These are phyloP conservation scores for Mortierella sp. DNA, from an alignment of 371 early-diverging fungal genomes.

Conservation along the genomic window DNA sequence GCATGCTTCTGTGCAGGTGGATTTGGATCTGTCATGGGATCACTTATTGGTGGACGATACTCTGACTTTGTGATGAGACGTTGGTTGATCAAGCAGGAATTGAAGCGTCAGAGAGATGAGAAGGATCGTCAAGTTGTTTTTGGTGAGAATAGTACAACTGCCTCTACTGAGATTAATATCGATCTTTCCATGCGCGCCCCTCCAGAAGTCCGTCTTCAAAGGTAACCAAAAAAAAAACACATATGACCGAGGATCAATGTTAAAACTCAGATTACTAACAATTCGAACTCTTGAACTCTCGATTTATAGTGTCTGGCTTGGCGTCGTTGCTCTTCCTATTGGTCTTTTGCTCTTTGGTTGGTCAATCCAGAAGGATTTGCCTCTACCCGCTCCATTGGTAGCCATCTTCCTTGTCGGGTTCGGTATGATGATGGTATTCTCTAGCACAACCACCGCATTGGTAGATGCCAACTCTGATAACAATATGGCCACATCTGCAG, in stretches of 20 bases:
- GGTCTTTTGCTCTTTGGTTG: constrained; percentile 61
- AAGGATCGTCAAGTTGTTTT: constrained; percentile 25
- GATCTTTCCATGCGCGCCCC: constrained; percentile 32
- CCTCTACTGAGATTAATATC: constrained; percentile 20
- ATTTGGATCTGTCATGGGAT: constrained; percentile 62
- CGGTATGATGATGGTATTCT: constrained; percentile 42
- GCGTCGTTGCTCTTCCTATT: constrained; percentile 58
- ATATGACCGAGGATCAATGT: background rate
- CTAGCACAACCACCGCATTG: constrained; percentile 43
- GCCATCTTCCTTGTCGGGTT: constrained; percentile 54
- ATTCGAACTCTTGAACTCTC: background rate
- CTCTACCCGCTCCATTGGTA: constrained; percentile 45
- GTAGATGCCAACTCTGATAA: constrained; percentile 58
- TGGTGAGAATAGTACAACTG: constrained; percentile 13
- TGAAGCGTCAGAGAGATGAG: constrained; percentile 27
- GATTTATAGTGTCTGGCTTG: constrained; percentile 47
- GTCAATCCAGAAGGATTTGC: constrained; percentile 45
- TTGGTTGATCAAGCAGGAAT: constrained; percentile 48
- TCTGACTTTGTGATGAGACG: constrained; percentile 61
- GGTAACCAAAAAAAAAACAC: constrained; percentile 11
- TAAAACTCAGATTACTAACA: background rate
- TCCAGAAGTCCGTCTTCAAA: constrained; percentile 62
- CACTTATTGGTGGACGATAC: constrained; percentile 61
- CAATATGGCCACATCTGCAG: constrained; percentile 53
- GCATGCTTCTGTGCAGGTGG: constrained; percentile 64